phyloP scores from a whole-genome alignment of 306 rosid species.

The Macrotyloma uniflorum region DNA sequence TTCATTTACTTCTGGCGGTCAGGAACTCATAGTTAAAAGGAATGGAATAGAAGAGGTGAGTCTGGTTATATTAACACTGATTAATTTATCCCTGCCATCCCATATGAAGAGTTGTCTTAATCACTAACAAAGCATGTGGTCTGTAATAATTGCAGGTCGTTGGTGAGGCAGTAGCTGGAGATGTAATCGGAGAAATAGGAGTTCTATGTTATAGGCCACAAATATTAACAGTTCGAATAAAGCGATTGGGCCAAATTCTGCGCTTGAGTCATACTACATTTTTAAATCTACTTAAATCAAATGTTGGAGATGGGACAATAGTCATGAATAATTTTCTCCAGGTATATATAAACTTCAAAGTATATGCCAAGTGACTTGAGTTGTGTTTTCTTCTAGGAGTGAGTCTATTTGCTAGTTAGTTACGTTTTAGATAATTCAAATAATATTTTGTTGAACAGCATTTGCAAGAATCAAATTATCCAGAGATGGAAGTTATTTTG shows the following conservation, averaged over 20 bases:
- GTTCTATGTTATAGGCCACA: conserved; percentile 85
- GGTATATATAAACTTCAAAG: too few species aligned
- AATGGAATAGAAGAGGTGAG: conserved; percentile 71
- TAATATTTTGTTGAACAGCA: conserved; percentile 54
- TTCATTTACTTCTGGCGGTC: conserved; percentile 31
- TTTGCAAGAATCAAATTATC: conserved; percentile 47
- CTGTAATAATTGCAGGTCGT: conserved; percentile 53
- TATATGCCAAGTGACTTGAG: neutral
- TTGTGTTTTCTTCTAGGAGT: neutral
- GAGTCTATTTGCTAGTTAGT: neutral
- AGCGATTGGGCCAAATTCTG: conserved; percentile 70
- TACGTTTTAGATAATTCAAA: neutral
- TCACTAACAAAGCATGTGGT: conserved; percentile 21
- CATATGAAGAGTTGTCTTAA: neutral
- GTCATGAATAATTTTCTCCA: conserved; percentile 71
- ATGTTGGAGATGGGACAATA: conserved; percentile 75
- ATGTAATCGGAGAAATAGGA: conserved; percentile 73
- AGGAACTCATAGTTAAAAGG: conserved; percentile 60
- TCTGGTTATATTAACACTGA: neutral
- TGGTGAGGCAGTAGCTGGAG: conserved; percentile 57
- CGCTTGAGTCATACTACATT: conserved; percentile 68
- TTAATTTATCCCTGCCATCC: neutral
- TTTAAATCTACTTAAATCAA: conserved; percentile 59
- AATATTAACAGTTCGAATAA: conserved; percentile 66
- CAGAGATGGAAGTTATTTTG: conserved; percentile 54